Conservation (phyloP, 2,329 filamentous ascomycete genomes). For the Emergomyces orientalis region DNA sequence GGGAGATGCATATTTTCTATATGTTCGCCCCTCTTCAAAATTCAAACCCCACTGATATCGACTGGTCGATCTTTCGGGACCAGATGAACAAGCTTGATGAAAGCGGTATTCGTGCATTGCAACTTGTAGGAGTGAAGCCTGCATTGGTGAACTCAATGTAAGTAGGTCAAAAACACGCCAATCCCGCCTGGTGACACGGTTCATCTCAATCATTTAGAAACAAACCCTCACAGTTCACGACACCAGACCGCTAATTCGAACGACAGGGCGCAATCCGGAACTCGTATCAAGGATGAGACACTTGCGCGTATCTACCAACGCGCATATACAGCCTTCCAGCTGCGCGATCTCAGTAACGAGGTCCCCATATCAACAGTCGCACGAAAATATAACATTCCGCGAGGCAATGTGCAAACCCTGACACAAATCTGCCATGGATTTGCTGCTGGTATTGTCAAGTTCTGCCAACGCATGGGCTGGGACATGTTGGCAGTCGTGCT, state of each 20-base stretch:
- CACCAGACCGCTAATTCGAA: constrained; percentile 1
- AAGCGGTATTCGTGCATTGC: constrained; percentile 58
- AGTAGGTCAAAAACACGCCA: constrained; percentile 16
- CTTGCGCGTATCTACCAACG: constrained; percentile 57
- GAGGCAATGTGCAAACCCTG: constrained; percentile 62
- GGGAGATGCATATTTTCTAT: constrained; percentile 71
- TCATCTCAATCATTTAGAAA: background rate
- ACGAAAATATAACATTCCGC: constrained; percentile 59
- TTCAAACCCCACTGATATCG: constrained; percentile 42
- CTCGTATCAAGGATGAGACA: constrained; percentile 51
- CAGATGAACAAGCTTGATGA: constrained; percentile 63
- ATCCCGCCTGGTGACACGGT: background rate
- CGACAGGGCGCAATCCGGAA: constrained; percentile 55
- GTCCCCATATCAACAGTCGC: constrained; percentile 61
- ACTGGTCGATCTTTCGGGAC: constrained; percentile 64
- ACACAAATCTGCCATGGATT: constrained; percentile 70
- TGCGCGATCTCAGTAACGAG: constrained; percentile 72
- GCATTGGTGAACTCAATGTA: constrained; percentile 58
- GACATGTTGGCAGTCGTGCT: constrained; percentile 61
- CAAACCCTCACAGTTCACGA: background rate
- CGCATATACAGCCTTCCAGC: constrained; percentile 65
- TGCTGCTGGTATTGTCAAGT: constrained; percentile 69
- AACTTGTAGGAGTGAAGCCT: constrained; percentile 59
- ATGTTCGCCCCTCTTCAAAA: constrained; percentile 63
- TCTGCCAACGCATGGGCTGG: constrained; percentile 70